phyloP scores from a whole-genome alignment of 805 yeast species.

The Phaffomyces antillensis region DNA sequence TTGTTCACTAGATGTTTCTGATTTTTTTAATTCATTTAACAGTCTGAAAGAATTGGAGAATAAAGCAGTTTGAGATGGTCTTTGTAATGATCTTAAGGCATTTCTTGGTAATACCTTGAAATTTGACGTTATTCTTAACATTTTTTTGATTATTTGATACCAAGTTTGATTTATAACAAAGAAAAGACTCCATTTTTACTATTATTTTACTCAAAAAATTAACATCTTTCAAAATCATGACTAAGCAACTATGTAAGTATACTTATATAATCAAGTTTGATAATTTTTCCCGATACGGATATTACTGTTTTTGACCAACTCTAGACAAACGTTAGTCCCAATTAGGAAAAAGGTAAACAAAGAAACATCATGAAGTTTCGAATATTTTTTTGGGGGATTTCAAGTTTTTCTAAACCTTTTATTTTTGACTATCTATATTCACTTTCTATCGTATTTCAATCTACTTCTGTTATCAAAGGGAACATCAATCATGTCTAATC shows the following conservation, averaged over 20 bases:
- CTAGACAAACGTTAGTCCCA: conserved; percentile 3
- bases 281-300: neutral
- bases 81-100: neutral
- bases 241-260: too few species aligned
- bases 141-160: neutral
- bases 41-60: conserved; percentile 15
- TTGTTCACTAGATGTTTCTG: conserved; percentile 1
- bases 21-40: conserved; percentile 12
- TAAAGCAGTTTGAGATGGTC: neutral
- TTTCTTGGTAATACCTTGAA: neutral
- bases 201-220: too few species aligned
- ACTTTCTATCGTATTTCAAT: neutral
- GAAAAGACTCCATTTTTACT: too few species aligned
- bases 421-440: neutral
- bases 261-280: neutral
- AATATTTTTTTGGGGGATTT: too few species aligned
- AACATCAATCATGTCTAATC: conserved; percentile 16
- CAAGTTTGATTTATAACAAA: too few species aligned
- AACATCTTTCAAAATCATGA: too few species aligned
- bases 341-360: conserved; percentile 20
- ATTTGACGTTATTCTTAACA: neutral
- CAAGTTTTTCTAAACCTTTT: too few species aligned
- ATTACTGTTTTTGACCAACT: neutral
- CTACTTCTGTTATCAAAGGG: neutral
- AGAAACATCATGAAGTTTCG: neutral